These are phyloP conservation scores for Jaapia argillacea DNA, from an alignment of 768 basidiomycete species.

Conservation along the genomic window DNA sequence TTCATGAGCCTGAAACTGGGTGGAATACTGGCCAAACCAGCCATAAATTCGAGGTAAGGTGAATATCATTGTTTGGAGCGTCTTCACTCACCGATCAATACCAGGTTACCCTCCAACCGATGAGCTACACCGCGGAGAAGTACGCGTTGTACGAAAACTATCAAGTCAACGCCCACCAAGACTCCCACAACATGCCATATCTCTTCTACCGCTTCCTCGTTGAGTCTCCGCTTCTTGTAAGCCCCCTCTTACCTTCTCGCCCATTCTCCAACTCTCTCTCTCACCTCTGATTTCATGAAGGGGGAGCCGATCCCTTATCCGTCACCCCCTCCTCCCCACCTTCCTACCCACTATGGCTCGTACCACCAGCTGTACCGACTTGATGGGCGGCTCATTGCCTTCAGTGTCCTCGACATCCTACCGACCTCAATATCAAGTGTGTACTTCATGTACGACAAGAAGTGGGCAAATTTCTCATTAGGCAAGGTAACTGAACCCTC, in stretches of 20 bases:
- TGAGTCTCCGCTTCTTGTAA: constrained; percentile 61
- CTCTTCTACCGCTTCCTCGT: constrained; percentile 74
- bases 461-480: constrained; percentile 58
- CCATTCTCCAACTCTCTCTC: neutral
- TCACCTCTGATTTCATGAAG: constrained; percentile 22
- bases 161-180: constrained; percentile 63
- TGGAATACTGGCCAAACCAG: neutral
- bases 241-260: neutral
- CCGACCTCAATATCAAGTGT: constrained; percentile 70
- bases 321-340: constrained; percentile 34
- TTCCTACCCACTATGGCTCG: constrained; percentile 81
- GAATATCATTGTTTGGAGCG: neutral
- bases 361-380: constrained; percentile 86
- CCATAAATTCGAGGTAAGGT: constrained; percentile 53
- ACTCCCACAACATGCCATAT: constrained; percentile 27
- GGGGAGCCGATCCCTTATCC: constrained; percentile 50
- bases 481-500: constrained; percentile 52
- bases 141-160: constrained; percentile 70
- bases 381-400: constrained; percentile 72
- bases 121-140: constrained; percentile 74
- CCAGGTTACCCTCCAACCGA: constrained; percentile 67
- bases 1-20: constrained; percentile 54
- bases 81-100: neutral
- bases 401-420: constrained; percentile 86
- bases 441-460: constrained; percentile 83